A percentile compares a stretch with the other conserved stretches of the same genome.
These are phyloP conservation scores for Apostasia shenzhenica DNA, from an alignment of 106 monocot species.

Conservation along the genomic window DNA sequence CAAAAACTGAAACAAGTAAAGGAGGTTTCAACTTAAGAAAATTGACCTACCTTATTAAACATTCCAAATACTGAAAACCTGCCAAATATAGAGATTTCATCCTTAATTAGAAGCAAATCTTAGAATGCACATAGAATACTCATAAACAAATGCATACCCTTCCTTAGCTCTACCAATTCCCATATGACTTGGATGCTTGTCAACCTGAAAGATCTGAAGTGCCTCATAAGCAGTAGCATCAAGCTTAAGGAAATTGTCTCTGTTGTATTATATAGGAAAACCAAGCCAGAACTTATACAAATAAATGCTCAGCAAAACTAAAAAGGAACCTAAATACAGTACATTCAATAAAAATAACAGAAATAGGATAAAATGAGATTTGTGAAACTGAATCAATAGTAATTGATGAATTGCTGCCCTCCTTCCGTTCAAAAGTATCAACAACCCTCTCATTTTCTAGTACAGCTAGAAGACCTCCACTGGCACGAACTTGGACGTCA, in stretches of 20 bases:
- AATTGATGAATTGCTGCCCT: conserved; percentile 68
- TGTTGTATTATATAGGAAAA: conserved; percentile 50
- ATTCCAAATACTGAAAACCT: conserved; percentile 98
- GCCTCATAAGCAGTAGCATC: conserved; percentile 92
- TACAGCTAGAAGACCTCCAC: conserved; percentile 87
- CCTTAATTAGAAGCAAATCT: conserved; percentile 6
- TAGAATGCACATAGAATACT: not conserved
- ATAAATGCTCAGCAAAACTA: not conserved
- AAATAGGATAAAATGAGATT: conserved; percentile 81
- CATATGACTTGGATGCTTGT: conserved; percentile 99
- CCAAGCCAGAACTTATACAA: not conserved
- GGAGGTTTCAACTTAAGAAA: not conserved
- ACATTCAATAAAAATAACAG: conserved; percentile 2
- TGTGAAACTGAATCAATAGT: conserved; percentile 71
- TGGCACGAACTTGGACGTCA: conserved; percentile 90
- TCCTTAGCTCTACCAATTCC: conserved; percentile 99
- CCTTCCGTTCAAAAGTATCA: conserved; percentile 63
- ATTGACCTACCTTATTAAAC: conserved; percentile 76
- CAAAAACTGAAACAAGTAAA: not conserved
- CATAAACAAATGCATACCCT: conserved; percentile 46
- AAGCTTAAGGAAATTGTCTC: conserved; percentile 93
- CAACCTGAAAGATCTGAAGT: conserved; percentile 91
- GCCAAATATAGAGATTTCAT: conserved; percentile 16
- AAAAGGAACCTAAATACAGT: not conserved
- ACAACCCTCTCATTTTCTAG: conserved; percentile 90